phyloP scores from a whole-genome alignment of 2,329 filamentous ascomycete genomes.

The Alternaria sp. region DNA sequence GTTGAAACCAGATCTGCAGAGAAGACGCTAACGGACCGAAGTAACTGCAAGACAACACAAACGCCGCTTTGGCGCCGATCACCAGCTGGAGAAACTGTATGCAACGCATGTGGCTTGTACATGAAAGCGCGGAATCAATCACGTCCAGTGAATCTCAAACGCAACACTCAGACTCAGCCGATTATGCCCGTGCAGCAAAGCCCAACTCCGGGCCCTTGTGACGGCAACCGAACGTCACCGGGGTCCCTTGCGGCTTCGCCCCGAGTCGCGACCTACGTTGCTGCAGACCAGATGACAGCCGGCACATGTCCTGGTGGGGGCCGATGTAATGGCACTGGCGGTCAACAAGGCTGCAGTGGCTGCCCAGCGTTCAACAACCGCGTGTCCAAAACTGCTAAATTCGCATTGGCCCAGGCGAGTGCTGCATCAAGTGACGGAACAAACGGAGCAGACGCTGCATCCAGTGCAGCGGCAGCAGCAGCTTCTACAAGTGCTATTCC shows the following conservation, averaged over 20 bases:
- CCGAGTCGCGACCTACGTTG: conserved; percentile 71
- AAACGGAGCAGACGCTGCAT: conserved; percentile 23
- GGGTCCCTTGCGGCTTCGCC: conserved; percentile 47
- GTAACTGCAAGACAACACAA: conserved; percentile 92
- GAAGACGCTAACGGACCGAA: conserved; percentile 50
- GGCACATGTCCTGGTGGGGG: conserved; percentile 97
- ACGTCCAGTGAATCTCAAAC: conserved; percentile 88
- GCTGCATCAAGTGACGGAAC: conserved; percentile 33
- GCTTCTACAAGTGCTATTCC: conserved; percentile 67
- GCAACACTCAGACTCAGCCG: conserved; percentile 60
- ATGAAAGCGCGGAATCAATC: conserved; percentile 90
- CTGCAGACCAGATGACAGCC: conserved; percentile 73
- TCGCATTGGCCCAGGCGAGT: conserved; percentile 59
- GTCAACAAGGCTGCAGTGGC: conserved; percentile 91
- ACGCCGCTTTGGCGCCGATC: conserved; percentile 95
- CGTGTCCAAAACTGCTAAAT: conserved; percentile 83
- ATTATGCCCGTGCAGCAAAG: conserved; percentile 46
- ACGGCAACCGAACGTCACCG: conserved; percentile 50
- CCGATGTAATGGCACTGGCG: conserved; percentile 93
- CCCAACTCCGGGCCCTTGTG: conserved; percentile 46
- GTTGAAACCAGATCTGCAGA: conserved; percentile 7
- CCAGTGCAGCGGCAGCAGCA: conserved; percentile 25
- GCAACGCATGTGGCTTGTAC: conserved; percentile 96
- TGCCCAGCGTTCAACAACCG: conserved; percentile 98
- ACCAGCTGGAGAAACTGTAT: conserved; percentile 91